Evolutionary conservation across 176 grass and related monocot species (phyloP), one percentile per base, ranked within the genome.

Genomic region (Oryza meyeriana): DNA sequence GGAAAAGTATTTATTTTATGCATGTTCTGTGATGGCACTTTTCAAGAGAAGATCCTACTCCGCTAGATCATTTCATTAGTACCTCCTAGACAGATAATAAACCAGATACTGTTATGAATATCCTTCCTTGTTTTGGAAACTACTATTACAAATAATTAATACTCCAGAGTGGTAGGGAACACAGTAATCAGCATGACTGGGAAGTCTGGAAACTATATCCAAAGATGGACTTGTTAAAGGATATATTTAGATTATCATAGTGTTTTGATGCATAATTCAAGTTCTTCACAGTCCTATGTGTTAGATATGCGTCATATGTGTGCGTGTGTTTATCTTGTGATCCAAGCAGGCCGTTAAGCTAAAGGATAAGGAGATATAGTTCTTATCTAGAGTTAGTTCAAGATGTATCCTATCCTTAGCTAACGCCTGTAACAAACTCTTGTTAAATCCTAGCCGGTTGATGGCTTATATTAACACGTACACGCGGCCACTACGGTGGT

Each of bases 21-120:
- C 11, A 20, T 68, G 27, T 72, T 42, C 41, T 65, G 29, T 74
- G 45, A 20, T 25, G 62, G 24, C n/a, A 82, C 48, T 31, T 58
- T 47, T 78, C 32, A 70, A 88, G 18, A 59, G 32, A 80, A 80
- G 44, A 87, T 40, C 6, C 71, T 88, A 77, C 33, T 40, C 68
- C 22, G 33, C 61, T 16, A 13, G 61, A 59, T 68, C 32, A 39
- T 62, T 41, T 69, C 30, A 22, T 63, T 16, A 47, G 85, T 9
- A 63, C 50, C n/a, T 65, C 29, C 20, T 69, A 48, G 72, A 52
- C 26, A 83, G 61, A 64, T 10, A 80, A 16, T 25, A 32, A 78
- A 62, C 31, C 16, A 76, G 40, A 48, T 57, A 84, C 47, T 68
- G 42, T 32, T 55, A 76, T 30, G 50, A 59, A 38, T 34, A 10